A percentile compares a stretch with the other conserved stretches of the same genome.
Evolutionary conservation across 148 eudicot genomes (phyloP).

Genomic region (Camellia lanceoleosa): DNA sequence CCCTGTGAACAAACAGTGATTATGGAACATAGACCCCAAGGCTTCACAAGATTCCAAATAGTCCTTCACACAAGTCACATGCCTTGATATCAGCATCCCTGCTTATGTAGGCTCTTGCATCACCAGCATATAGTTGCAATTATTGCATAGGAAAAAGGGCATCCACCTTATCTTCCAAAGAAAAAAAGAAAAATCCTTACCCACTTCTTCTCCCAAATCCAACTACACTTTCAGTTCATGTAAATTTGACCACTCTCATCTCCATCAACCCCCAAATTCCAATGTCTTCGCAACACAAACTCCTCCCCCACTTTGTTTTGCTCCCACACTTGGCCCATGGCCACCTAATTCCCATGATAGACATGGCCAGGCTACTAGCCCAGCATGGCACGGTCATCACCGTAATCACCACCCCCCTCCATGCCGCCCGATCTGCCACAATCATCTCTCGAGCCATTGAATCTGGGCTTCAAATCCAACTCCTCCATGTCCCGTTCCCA

Average conservation of each 20-base stretch:
- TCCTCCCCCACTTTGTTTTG: conserved; percentile 32
- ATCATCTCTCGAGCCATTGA: conserved; percentile 21
- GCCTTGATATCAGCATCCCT: neutral
- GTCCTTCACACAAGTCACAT: neutral
- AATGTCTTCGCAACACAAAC: conserved; percentile 13
- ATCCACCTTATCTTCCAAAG: neutral
- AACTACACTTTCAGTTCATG: too few species aligned
- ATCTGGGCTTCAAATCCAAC: conserved; percentile 19
- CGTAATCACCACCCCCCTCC: conserved; percentile 39
- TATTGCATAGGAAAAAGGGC: neutral
- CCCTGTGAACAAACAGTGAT: too few species aligned
- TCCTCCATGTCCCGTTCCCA: conserved; percentile 33
- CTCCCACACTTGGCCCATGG: conserved; percentile 49
- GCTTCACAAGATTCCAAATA: too few species aligned
- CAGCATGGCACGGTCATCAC: conserved; percentile 26
- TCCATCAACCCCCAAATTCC: neutral
- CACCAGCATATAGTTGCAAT: neutral
- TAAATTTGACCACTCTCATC: neutral
- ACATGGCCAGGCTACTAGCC: conserved; percentile 40
- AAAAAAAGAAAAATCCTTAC: neutral
- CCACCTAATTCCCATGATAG: conserved; percentile 52
- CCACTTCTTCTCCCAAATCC: neutral
- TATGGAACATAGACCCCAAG: too few species aligned
- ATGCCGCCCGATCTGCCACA: conserved; percentile 27
- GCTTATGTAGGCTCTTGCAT: neutral